Base-by-base conservation (phyloP, 345 rosid species). In the Salix arbutifolia region DNA sequence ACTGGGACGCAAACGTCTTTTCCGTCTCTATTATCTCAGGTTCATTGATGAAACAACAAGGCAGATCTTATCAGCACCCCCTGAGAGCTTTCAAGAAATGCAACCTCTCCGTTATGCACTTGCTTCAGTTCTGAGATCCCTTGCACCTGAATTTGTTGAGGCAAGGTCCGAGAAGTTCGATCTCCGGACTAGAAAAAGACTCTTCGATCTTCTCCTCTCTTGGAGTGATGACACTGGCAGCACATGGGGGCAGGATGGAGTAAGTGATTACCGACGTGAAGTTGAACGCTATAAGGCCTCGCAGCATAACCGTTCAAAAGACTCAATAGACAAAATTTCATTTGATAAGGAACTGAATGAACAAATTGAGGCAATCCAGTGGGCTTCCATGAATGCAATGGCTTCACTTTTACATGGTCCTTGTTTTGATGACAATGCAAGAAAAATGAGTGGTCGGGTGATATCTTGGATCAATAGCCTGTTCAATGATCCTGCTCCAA, bases 361-460 rank as follows among this genome's bases (percentile, higher is more conserved):
- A 83, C 99, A 92, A 84, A 77, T 92, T 35, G 98, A 96, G 88
- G 92, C 96, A 69, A 91, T 92, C 68, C 99, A 96, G 84, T 96
- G 97, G 98, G 98, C 97, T 77, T 92, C 97, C 35, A 86, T 92
- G 95, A 91, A 89, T 89, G 98, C 99, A 60, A 91, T 96, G 91
- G 97, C 98, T 79, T 96, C 98, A 48, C 94, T 96, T 76, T 85
- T 96, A 68, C 91, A 96, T 83, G 99, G 99, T 56, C 93, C 95
- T 48, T 96, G 99, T 82, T 96, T 96, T 88, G 98, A 96, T 82
- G 99, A 96, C 85, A 93, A 91, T 87, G 97, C 98, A 28, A 91
- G 98, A 84, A 96, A 93, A 88, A 96, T 93, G 99, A 89, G 95
- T 80, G 99, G 99, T 72, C 87, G 98, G 76, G 92, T 96, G 78